A percentile compares a stretch with the other conserved stretches of the same genome.
Conservation (phyloP, 2,329 filamentous ascomycete species). For the Colletotrichum sp. region DNA sequence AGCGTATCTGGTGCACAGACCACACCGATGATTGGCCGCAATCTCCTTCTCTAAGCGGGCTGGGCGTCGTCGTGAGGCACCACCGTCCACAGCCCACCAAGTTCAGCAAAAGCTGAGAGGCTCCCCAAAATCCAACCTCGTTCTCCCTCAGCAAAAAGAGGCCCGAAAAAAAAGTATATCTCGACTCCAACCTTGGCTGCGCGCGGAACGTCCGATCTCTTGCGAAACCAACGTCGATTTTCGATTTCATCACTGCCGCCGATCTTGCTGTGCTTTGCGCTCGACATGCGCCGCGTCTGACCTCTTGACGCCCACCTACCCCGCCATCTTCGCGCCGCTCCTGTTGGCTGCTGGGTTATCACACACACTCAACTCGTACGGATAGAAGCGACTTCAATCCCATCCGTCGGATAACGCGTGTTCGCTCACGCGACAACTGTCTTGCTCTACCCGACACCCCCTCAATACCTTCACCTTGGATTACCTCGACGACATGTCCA, state of each 20-base stretch:
- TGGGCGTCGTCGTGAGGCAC: slow-evolving; percentile 17
- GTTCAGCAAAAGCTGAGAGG: slow-evolving; percentile 21
- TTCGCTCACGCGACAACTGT: neutral
- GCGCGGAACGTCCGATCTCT: neutral
- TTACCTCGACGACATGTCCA: slow-evolving; percentile 52
- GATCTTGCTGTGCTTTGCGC: neutral
- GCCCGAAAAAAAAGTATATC: neutral
- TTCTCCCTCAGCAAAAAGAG: neutral
- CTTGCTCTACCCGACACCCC: slow-evolving; percentile 14
- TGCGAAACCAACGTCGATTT: neutral
- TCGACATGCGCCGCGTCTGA: slow-evolving; percentile 18
- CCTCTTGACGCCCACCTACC: slow-evolving; percentile 11
- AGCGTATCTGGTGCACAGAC: neutral
- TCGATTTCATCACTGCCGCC: neutral
- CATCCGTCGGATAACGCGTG: slow-evolving; percentile 1
- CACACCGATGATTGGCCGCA: neutral
- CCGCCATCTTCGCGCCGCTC: slow-evolving; percentile 19
- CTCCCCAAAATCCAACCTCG: slow-evolving; percentile 9
- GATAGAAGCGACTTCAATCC: neutral
- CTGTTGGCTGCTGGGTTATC: slow-evolving; percentile 6
- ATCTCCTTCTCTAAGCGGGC: slow-evolving; percentile 17
- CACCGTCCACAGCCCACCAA: slow-evolving; percentile 17
- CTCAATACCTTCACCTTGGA: slow-evolving; percentile 25
- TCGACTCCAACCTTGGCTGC: neutral
- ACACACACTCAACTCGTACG: neutral